Base-by-base conservation (phyloP, 352 stramenopile genomes). In the Peronospora destructor region DNA sequence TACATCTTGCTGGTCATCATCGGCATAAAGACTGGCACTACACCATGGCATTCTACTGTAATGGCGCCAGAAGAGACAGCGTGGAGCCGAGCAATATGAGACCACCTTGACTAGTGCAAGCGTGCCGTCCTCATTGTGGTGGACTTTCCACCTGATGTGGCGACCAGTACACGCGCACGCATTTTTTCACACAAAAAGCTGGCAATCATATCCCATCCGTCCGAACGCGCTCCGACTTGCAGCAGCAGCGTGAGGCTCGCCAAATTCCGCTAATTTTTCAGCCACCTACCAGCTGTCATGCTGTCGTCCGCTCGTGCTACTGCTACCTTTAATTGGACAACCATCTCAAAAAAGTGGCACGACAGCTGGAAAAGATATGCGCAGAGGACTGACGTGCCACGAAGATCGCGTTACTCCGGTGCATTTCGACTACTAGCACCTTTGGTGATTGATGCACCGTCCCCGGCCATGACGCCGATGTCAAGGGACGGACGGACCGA, bases 221-320 rank as follows among this genome's bases (percentile, higher is more conserved):
- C 19, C 21, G 21, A 42, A 42, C 44, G 32, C 38, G 29, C 10
- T 45, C 12, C 29, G 45, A 38, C 38, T 33, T 17, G 45, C 32
- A 45, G 44, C 35, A 29, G 1, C 28, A 47, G 49, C 49, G 34
- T 42, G 29, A 10, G 36, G 35, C 23, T 53, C 19, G 25, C 40
- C 41, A 19, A 48, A 26, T 45, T 40, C 29, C 41, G 34, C 42
- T 46, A 49, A 55, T 66, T 59, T 66, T 62, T 66, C 32, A 26
- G 0, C 8, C 34, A 26, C 35, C 48, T 51, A 59, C 42, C 58
- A 59, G 46, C 52, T 61, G 58, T 26, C 36, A 32, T 32, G 8
- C 28, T 9, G 28, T 6, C 11, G 10, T 12, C 10, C 23, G 4
- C 4, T 26, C 23, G 23, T 32, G 5, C 26, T 45, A 55, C 21